phyloP scores from a whole-genome alignment of 108 stramenopile species.

The Discostella stelligeroides region DNA sequence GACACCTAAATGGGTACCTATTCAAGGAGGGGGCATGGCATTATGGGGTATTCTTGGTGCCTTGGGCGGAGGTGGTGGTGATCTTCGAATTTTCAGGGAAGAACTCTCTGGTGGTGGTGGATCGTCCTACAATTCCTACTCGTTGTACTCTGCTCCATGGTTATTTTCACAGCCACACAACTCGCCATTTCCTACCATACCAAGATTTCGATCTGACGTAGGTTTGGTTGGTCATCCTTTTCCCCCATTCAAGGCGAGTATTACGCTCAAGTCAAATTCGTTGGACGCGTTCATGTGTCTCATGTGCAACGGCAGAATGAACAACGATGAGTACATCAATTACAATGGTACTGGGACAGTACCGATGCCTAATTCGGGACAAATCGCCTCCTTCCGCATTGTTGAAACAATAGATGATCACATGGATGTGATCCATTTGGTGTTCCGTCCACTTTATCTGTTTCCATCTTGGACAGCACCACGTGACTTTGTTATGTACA shows the following conservation, averaged over 20 bases:
- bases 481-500: conserved; percentile 84
- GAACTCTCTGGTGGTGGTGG: conserved; percentile 32
- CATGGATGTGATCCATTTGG: conserved; percentile 86
- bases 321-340: conserved; percentile 2
- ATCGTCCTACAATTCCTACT: not conserved
- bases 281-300: conserved; percentile 86
- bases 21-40: conserved; percentile 64
- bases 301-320: conserved; percentile 69
- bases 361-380: conserved; percentile 64
- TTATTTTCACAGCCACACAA: conserved; percentile 4
- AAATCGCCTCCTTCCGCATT: conserved; percentile 74
- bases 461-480: conserved; percentile 91
- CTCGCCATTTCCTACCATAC: conserved; percentile 21
- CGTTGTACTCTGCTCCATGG: conserved; percentile 1
- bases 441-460: conserved; percentile 81
- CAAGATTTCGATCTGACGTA: conserved; percentile 32
- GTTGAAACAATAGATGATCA: conserved; percentile 90
- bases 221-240: conserved; percentile 59
- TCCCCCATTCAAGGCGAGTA: conserved; percentile 68
- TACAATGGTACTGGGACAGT: conserved; percentile 10
- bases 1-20: conserved; percentile 64
- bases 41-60: conserved; percentile 51
- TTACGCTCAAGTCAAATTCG: conserved; percentile 70
- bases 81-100: conserved; percentile 76
- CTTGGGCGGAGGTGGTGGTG: conserved; percentile 60